These are phyloP conservation scores for Umbilicaria muhlenbergii DNA, from an alignment of 495 filamentous ascomycete genomes.

Conservation along the genomic window DNA sequence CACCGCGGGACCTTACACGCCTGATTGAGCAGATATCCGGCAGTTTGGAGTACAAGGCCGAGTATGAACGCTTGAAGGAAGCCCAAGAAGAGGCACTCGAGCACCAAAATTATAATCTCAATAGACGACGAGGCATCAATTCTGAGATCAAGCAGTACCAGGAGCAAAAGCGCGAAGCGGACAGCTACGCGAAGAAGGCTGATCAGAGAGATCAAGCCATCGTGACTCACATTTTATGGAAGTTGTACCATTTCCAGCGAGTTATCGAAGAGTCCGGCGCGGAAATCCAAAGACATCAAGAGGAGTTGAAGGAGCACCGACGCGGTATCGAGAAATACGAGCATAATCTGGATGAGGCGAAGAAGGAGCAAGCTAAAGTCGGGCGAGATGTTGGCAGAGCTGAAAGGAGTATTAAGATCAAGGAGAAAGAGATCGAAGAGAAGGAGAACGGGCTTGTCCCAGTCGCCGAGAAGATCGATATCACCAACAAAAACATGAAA, in stretches of 20 bases:
- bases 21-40: slow-evolving; percentile 96
- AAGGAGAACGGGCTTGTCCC: slow-evolving; percentile 75
- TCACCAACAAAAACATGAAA: slow-evolving; percentile 54
- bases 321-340: slow-evolving; percentile 80
- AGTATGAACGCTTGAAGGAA: slow-evolving; percentile 78
- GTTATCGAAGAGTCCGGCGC: slow-evolving; percentile 82
- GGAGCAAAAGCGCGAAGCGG: slow-evolving; percentile 92
- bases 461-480: slow-evolving; percentile 82
- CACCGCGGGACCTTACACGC: slow-evolving; percentile 82
- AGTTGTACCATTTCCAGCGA: slow-evolving; percentile 88
- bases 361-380: slow-evolving; percentile 65
- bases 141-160: slow-evolving; percentile 95
- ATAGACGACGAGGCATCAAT: slow-evolving; percentile 84
- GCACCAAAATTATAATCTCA: slow-evolving; percentile 71
- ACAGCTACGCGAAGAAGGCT: slow-evolving; percentile 74
- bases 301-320: slow-evolving; percentile 86
- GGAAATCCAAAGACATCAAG: slow-evolving; percentile 86
- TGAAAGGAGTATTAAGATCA: slow-evolving; percentile 66
- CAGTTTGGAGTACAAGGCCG: slow-evolving; percentile 85
- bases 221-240: slow-evolving; percentile 92
- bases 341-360: slow-evolving; percentile 67
- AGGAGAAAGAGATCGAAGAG: slow-evolving; percentile 80
- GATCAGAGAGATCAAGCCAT: slow-evolving; percentile 84
- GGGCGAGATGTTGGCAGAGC: slow-evolving; percentile 65
- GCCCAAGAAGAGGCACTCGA: slow-evolving; percentile 79